phyloP scores from a whole-genome alignment of 495 filamentous ascomycete genomes.

The Achaetomiella virescens region DNA sequence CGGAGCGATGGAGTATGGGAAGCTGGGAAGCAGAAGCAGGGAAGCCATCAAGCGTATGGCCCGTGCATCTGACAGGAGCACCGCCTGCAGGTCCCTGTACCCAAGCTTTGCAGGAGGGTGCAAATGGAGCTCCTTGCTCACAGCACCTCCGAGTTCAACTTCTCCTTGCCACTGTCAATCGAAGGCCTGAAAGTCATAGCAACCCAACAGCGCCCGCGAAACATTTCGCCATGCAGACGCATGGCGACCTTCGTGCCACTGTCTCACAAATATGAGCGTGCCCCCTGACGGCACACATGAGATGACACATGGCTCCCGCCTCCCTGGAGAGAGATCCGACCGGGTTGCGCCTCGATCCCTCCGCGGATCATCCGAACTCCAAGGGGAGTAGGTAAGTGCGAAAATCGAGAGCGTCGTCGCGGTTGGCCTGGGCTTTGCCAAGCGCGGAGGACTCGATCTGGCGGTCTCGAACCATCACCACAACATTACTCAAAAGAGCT shows the following conservation, averaged over 20 bases:
- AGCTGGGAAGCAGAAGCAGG: neutral
- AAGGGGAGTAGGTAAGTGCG: no score
- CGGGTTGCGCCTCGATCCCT: no score
- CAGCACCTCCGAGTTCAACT: no score
- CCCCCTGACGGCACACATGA: slow-evolving; percentile 2
- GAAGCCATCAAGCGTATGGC: slow-evolving; percentile 9
- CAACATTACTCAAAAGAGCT: neutral
- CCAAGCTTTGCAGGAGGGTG: slow-evolving; percentile 6
- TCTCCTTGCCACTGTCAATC: neutral
- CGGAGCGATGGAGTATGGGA: no score
- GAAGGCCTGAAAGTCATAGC: neutral
- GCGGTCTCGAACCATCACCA: no score
- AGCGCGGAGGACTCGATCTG: no score
- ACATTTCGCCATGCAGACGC: neutral
- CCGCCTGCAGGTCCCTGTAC: neutral
- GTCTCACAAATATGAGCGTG: slow-evolving; percentile 15
- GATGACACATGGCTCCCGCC: neutral
- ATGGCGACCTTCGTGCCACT: slow-evolving; percentile 3
- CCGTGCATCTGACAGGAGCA: slow-evolving; percentile 22
- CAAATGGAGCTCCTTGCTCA: no score
- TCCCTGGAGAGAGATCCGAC: neutral
- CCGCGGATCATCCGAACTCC: no score
- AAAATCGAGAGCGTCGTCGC: no score
- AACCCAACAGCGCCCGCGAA: slow-evolving; percentile 2
- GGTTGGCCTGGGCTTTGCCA: no score